These are phyloP conservation scores for Trichocladium uniseriatum DNA, from an alignment of 495 filamentous ascomycete species.

Conservation along the genomic window DNA sequence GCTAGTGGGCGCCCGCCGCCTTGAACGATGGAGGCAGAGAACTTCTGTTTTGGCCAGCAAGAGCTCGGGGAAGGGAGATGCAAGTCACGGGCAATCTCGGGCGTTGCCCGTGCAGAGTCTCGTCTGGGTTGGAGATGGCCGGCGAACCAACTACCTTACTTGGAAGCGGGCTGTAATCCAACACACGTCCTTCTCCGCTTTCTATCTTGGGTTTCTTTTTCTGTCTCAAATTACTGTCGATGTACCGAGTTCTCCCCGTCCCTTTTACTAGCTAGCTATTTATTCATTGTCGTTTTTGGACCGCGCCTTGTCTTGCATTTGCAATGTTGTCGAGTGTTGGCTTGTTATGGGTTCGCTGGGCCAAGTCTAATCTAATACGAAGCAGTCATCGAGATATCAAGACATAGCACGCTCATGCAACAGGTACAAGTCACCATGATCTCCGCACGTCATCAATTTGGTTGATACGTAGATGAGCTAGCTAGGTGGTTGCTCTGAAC, in stretches of 20 bases:
- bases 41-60: slow-evolving; percentile 3
- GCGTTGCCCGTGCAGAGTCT: slow-evolving; percentile 1
- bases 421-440: too few relatives aligned
- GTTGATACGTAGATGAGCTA: too few relatives aligned
- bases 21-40: neutral
- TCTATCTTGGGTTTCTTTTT: slow-evolving; percentile 10
- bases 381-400: too few relatives aligned
- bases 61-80: neutral
- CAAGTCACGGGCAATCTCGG: neutral
- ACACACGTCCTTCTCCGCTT: neutral
- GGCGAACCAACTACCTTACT: neutral
- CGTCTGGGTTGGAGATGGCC: slow-evolving; percentile 1
- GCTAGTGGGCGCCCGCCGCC: neutral
- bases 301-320: slow-evolving; percentile 5
- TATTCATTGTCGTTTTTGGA: slow-evolving; percentile 15
- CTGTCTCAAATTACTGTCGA: slow-evolving; percentile 13
- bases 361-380: slow-evolving; percentile 25
- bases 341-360: too few relatives aligned
- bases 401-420: too few relatives aligned
- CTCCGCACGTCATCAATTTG: too few relatives aligned
- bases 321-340: neutral
- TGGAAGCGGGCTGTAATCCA: slow-evolving; percentile 2
- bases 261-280: slow-evolving; percentile 17
- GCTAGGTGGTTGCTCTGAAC: too few relatives aligned
- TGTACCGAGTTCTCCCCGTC: slow-evolving; percentile 8